Evolutionary conservation across 768 basidiomycete genomes (phyloP), one percentile per base, ranked within the genome.

Genomic region (Auriscalpium microsporum): DNA sequence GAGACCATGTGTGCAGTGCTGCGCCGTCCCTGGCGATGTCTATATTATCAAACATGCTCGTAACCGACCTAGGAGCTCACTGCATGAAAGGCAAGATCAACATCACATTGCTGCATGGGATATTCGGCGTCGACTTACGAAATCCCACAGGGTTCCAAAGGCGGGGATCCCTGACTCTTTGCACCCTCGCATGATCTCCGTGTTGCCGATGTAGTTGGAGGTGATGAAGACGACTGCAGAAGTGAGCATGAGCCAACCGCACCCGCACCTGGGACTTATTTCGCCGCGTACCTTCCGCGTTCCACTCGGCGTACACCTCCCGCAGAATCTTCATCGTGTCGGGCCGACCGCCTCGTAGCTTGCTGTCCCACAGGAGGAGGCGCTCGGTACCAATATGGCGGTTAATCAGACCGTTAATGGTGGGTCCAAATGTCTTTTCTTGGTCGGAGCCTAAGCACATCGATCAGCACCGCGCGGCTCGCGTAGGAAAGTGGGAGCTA

Each of bases 361-460:
- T 76, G 21, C 69, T 71, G 58, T 76, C 74, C 74, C 74, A 76
- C 21, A 76, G 64, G 33, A 68, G 64, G 40, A 69, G 60, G 36
- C 74, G 69, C 57, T 72, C 70, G 23, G 74, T 70, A 35, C 61
- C 68, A 13, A 76, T 67, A 52, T 74, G 67, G 38, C 65, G 57
- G 58, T 72, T 65, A 44, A 76, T 73, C 46, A 76, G 68, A 37
- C 68, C 69, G 51, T 65, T 63, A 45, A 76, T 73, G 48, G 73
- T 75, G 36, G 72, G 70, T 3, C 74, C 74, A 49, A 75, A 75
- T 10, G 73, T 75, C 64, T 73, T 73, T 59, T 72, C 72, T 52
- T 75, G 73, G 58, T 76, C 74, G 33, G 72, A 73, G 34, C 74
- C 69, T 58, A n/a, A 21, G 9, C 35, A 17, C 23, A 8, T 55